Base-by-base conservation (phyloP, 2,329 filamentous ascomycete genomes). In the Penicillium griseofulvum region DNA sequence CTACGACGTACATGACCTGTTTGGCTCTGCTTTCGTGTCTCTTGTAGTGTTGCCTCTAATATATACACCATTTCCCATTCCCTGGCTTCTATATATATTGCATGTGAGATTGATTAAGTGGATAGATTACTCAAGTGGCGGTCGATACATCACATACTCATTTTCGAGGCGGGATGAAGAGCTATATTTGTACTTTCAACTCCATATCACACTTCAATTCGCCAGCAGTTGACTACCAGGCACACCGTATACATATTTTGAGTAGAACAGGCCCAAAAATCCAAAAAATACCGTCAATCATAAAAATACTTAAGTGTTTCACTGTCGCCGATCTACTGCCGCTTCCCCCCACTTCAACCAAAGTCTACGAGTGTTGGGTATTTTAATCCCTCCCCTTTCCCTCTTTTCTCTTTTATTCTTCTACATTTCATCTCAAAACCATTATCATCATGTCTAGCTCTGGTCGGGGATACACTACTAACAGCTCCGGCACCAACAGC, bases 401-500 rank as follows among this genome's bases (percentile, higher is more conserved):
- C 17, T 9, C 29, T 5, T 29, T 22, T 26, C 37, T 17, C 11
- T 26, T 24, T 51, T 19, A 3, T 4, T 26, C 19, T 14, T 17
- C 16, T 39, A 24, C 4, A 5, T 34, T 4, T 19, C 6, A 28
- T 9, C 24, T 17, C 24, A 3, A 37, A 37, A n/a, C n/a, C n/a
- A n/a, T n/a, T n/a, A n/a, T n/a, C 54, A 58, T 17, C 43, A 61
- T 57, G 69, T 66, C 38, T 44, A 44, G 42, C 50, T 45, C 47
- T 19, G 57, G 59, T 37, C 66, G 64, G 44, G 58, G 61, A 46
- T 81, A 79, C 67, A 66, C 64, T 19, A 63, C 74, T 60, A 79
- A 64, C 28, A 67, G 71, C 57, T 76, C 71, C 52, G 86, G 87
- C 68, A 85, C 81, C 70, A 89, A 89, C 74, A 82, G 71, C 71